Evolutionary conservation across 768 basidiomycete species (phyloP).

Genomic region (Lentinula edodes): DNA sequence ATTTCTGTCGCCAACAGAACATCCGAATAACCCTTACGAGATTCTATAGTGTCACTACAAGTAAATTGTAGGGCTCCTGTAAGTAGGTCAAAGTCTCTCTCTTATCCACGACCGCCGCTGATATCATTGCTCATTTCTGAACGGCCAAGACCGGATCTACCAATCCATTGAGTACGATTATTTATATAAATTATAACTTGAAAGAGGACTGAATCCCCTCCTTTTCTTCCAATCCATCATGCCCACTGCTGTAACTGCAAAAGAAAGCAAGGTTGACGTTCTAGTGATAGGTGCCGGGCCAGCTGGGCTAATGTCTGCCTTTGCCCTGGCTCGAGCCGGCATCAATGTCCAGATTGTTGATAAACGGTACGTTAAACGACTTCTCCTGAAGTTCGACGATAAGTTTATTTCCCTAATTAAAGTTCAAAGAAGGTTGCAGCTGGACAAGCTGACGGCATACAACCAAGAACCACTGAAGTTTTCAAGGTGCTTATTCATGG

Average conservation of each 20-base stretch:
- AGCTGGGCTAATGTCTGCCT: conserved; percentile 63
- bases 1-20: neutral
- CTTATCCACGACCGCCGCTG: neutral
- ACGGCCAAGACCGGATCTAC: neutral
- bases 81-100: neutral
- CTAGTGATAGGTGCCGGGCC: conserved; percentile 16
- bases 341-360: conserved; percentile 58
- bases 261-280: conserved; percentile 1
- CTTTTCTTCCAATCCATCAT: neutral
- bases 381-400: neutral
- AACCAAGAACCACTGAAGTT: conserved; percentile 50
- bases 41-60: neutral
- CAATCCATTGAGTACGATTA: neutral
- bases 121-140: neutral
- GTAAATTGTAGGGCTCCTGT: neutral
- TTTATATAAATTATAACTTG: neutral
- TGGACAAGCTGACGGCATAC: conserved; percentile 58
- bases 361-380: conserved; percentile 33
- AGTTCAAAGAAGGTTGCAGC: conserved; percentile 45
- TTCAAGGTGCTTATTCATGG: conserved; percentile 37
- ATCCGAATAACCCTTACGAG: neutral
- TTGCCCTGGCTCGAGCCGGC: conserved; percentile 52
- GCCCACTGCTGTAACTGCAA: neutral
- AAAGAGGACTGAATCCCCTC: neutral
- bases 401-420: neutral